Conservation (phyloP, 805 yeast species). For the Cyberlindnera misumaiensis region DNA sequence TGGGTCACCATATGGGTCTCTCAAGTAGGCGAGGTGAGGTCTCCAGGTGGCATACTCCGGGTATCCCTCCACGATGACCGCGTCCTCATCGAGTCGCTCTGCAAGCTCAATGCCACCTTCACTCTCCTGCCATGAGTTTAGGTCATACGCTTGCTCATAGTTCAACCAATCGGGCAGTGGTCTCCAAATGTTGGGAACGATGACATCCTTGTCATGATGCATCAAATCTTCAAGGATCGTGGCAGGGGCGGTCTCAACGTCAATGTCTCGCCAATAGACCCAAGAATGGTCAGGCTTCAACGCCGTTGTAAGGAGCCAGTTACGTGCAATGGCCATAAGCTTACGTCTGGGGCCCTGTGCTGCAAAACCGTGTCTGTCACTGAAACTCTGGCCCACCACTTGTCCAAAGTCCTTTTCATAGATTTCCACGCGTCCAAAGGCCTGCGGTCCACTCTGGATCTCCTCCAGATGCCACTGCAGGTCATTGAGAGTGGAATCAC, state of each 20-base stretch:
- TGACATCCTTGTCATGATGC: conserved; percentile 86
- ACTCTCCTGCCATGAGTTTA: conserved; percentile 81
- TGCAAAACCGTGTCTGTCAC: conserved; percentile 91
- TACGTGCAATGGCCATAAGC: conserved; percentile 92
- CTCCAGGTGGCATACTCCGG: conserved; percentile 98
- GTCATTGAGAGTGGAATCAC: conserved; percentile 77
- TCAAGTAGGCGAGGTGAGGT: conserved; percentile 88
- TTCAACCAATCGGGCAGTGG: conserved; percentile 85
- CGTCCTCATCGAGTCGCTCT: conserved; percentile 76
- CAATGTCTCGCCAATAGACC: conserved; percentile 98
- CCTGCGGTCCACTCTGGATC: conserved; percentile 60
- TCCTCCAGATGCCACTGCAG: conserved; percentile 49
- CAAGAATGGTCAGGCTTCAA: conserved; percentile 88
- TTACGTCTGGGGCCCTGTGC: conserved; percentile 95
- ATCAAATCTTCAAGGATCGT: conserved; percentile 85
- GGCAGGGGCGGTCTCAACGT: conserved; percentile 84
- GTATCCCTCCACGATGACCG: conserved; percentile 95
- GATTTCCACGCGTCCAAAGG: conserved; percentile 81
- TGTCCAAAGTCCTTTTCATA: conserved; percentile 93
- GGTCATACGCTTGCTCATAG: conserved; percentile 77
- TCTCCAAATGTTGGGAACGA: conserved; percentile 93
- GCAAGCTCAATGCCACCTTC: conserved; percentile 80
- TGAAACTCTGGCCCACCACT: conserved; percentile 84
- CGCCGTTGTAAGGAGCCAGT: conserved; percentile 86
- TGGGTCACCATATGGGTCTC: conserved; percentile 94